phyloP scores from a whole-genome alignment of 2,329 filamentous ascomycete genomes.

The Alternaria postmessia region DNA sequence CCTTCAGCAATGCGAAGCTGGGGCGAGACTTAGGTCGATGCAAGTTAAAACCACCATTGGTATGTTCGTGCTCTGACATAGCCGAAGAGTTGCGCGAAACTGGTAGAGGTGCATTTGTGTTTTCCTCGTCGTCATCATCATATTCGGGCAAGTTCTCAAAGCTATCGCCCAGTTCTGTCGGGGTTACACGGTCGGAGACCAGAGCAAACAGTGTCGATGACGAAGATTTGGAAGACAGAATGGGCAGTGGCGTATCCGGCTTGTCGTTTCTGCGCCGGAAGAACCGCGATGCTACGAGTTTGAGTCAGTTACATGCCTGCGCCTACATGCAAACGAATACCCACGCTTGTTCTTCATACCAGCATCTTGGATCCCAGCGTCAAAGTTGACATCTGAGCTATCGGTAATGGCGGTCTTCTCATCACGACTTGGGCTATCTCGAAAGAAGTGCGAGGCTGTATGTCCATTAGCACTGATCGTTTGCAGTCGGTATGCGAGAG shows the following conservation, averaged over 20 bases:
- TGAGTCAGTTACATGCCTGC: constrained; percentile 5
- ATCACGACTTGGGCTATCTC: constrained; percentile 24
- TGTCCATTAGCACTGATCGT: not conserved
- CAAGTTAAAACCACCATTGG: not conserved
- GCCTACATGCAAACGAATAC: not conserved
- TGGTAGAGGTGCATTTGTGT: constrained; percentile 1
- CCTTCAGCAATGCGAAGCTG: not conserved
- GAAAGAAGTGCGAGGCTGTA: constrained; percentile 35
- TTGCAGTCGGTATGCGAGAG: not conserved
- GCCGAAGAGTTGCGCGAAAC: not conserved
- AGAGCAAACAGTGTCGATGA: constrained; percentile 6
- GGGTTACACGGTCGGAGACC: not conserved
- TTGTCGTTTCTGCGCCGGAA: constrained; percentile 16
- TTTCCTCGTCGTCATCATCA: not conserved
- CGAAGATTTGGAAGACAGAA: constrained; percentile 1
- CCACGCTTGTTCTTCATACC: constrained; percentile 27
- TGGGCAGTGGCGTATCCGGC: constrained; percentile 11
- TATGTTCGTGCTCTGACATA: not conserved
- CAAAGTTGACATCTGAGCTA: constrained; percentile 11
- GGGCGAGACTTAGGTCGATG: constrained; percentile 12
- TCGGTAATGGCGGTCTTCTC: constrained; percentile 22
- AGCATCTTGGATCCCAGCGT: constrained; percentile 25
- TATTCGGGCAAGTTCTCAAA: not conserved
- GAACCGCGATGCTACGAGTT: constrained; percentile 22
- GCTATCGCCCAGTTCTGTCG: not conserved